Base-by-base conservation (phyloP, 768 basidiomycete genomes). In the Thelephora aurantiotincta region DNA sequence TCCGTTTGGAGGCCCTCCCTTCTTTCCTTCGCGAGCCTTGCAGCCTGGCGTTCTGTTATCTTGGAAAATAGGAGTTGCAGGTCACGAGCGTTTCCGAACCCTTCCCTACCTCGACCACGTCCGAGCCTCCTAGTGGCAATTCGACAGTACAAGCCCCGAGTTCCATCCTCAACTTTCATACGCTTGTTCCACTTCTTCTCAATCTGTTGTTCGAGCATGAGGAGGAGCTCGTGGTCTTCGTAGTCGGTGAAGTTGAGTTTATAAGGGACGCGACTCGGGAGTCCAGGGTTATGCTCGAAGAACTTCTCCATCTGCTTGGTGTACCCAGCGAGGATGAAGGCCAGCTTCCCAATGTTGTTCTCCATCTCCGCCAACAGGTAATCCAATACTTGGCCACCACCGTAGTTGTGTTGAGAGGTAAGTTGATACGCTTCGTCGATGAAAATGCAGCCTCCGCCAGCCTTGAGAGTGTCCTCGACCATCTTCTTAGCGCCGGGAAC, bases 361-460 rank as follows among this genome's bases (percentile, higher is more conserved):
- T 83, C 80, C 77, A 84, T 83, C 58, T 84, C 81, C 0, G 82
- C 79, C 1, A 84, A 68, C 0, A 84, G 67, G 55, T 75, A 82
- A 51, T 84, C 80, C 4, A 84, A 68, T 2, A 83, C 79, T 50
- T 77, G 72, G 11, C 62, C 53, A 12, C 82, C 82, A 35, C 66
- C 61, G 12, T 55, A 55, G 52, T 72, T 77, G 52, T 74, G 61
- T 26, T 67, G 62, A 43, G 59, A 66, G 0, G 72, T 70, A 1
- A 84, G 68, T 48, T 81, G 82, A 50, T 84, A 84, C 1, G 82
- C 79, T 54, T 84, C 82, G 53, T 84, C 82, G 23, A 83, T 65
- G 57, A 84, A 83, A 34, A 84, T 68, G 0, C 72, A 65, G 0
- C 82, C 82, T 43, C 82, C 81, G 0, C 80, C 81, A 2, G 63